These are phyloP conservation scores for Fusarium pseudoanthophilum DNA, from an alignment of 2,329 filamentous ascomycete species.

Conservation along the genomic window DNA sequence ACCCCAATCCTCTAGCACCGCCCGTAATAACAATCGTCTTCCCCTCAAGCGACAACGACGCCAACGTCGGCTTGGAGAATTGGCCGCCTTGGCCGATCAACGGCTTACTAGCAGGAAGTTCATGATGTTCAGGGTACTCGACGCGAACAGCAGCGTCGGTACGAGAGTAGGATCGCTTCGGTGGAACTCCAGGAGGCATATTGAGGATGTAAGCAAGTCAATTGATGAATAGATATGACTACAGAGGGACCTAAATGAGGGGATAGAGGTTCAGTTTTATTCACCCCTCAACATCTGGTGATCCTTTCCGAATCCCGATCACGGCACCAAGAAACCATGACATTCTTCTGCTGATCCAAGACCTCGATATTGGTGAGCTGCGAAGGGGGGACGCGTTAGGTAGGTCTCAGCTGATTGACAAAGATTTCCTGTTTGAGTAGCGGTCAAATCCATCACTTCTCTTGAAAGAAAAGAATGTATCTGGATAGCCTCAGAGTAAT, in stretches of 20 bases:
- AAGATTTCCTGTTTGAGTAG: not conserved
- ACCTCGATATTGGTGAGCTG: not conserved
- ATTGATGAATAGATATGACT: not conserved
- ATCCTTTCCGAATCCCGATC: not conserved
- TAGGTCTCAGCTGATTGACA: conserved; percentile 4
- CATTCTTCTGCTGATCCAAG: not conserved
- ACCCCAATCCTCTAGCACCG: conserved; percentile 85
- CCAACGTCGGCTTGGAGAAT: conserved; percentile 85
- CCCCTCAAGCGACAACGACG: conserved; percentile 85
- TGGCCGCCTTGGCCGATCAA: conserved; percentile 80
- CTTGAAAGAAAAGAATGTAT: not conserved
- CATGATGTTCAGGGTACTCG: conserved; percentile 78
- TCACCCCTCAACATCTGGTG: not conserved
- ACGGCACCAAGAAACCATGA: not conserved
- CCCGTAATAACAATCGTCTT: conserved; percentile 88
- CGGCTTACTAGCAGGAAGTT: conserved; percentile 76
- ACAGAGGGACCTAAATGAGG: accelerated
- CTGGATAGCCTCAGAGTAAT: accelerated
- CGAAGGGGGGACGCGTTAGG: not conserved
- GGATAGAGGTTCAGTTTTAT: not conserved
- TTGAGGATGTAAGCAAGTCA: not conserved
- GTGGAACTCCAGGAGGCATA: conserved; percentile 28
- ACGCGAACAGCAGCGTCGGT: conserved; percentile 83
- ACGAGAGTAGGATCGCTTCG: conserved; percentile 67
- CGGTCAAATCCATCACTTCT: not conserved